Conservation (phyloP, 768 basidiomycete genomes). For the Chalciporus pseudorubinellus region DNA sequence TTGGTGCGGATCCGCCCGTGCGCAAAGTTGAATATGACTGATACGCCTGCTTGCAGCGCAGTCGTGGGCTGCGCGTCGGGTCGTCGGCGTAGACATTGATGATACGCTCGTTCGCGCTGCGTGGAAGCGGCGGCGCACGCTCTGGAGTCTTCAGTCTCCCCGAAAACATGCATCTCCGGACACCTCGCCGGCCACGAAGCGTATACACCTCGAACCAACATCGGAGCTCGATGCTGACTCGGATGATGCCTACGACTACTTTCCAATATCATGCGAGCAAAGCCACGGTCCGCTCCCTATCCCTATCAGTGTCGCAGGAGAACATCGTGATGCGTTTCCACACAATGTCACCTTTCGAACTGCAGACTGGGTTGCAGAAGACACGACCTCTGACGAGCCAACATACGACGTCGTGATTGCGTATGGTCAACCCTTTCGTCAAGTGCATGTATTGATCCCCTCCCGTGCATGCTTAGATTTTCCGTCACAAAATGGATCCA, state of each 20-base stretch:
- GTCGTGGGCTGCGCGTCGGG: conserved; percentile 54
- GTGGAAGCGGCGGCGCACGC: conserved; percentile 65
- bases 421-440: conserved; percentile 41
- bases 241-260: conserved; percentile 45
- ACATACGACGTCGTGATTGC: conserved; percentile 79
- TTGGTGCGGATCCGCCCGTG: conserved; percentile 49
- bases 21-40: not conserved
- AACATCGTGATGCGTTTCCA: conserved; percentile 51
- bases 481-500: conserved; percentile 94
- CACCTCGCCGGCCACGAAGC: conserved; percentile 8
- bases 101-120: conserved; percentile 68
- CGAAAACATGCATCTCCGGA: not conserved
- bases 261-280: conserved; percentile 75
- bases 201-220: conserved; percentile 2
- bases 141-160: conserved; percentile 64
- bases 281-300: conserved; percentile 74
- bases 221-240: not conserved
- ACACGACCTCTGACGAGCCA: conserved; percentile 53
- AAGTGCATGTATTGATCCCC: not conserved
- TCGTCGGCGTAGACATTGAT: conserved; percentile 87
- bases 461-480: conserved; percentile 34
- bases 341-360: conserved; percentile 73
- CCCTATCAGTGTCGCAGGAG: conserved; percentile 37
- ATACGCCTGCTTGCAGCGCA: conserved; percentile 51
- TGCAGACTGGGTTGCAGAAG: conserved; percentile 68